These are phyloP conservation scores for Hygrocybe punicea DNA, from an alignment of 768 basidiomycete species.

Conservation along the genomic window DNA sequence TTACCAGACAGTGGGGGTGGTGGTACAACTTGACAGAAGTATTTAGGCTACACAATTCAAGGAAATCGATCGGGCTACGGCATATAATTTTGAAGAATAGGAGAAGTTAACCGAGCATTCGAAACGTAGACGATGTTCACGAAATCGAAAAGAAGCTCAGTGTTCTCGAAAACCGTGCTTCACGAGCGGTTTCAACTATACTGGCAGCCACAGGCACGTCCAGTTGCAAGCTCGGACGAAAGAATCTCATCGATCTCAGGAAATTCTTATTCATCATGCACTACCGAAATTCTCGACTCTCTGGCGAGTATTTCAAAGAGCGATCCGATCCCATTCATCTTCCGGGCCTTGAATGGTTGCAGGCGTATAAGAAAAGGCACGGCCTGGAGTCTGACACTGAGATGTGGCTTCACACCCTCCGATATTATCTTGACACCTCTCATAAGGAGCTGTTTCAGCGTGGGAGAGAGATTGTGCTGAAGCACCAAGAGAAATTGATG, in stretches of 20 bases:
- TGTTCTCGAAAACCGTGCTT: conserved; percentile 24
- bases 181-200: conserved; percentile 11
- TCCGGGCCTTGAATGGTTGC: conserved; percentile 15
- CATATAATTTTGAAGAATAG: conserved; percentile 26
- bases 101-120: conserved; percentile 1
- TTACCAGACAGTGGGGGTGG: no score
- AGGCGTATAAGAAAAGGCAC: conserved; percentile 12
- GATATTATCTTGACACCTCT: conserved; percentile 27
- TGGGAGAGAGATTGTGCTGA: background rate
- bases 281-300: conserved; percentile 16
- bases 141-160: conserved; percentile 26
- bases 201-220: conserved; percentile 1
- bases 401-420: conserved; percentile 23
- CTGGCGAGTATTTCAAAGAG: conserved; percentile 21
- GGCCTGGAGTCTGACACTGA: conserved; percentile 18
- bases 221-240: conserved; percentile 15
- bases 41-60: no score
- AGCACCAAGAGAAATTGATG: background rate
- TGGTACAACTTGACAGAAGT: no score
- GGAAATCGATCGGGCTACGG: no score
- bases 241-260: conserved; percentile 18
- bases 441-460: conserved; percentile 17
- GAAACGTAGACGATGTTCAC: conserved; percentile 16
- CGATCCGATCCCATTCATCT: conserved; percentile 16
- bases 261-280: conserved; percentile 35